Evolutionary conservation across 2,329 filamentous ascomycete genomes (phyloP), one percentile per base, ranked within the genome.

Genomic region (Diaporthe ilicicola): DNA sequence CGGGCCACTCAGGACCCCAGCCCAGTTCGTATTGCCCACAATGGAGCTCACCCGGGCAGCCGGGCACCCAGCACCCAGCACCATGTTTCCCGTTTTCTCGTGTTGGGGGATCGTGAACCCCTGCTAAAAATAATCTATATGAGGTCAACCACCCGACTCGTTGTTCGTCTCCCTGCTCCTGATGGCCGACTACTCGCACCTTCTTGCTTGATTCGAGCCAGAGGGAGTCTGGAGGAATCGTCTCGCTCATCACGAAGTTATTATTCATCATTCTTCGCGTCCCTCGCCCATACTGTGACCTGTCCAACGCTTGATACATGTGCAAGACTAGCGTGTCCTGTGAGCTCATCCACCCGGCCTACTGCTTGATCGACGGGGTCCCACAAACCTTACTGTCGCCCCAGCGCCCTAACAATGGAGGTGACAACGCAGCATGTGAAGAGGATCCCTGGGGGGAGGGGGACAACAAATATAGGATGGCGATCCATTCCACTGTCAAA

Each of bases 51-150:
- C 59, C 56, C 29, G 56, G n/a, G n/a, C n/a, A n/a, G n/a, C n/a
- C n/a, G n/a, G n/a, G n/a, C 59, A 64, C 59, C 56, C 29, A 39
- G 34, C 56, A 32, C 27, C 59, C 59, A 72, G 56, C 62, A 48
- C 62, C 42, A 39, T 72, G 71, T 62, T 62, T 71, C 69, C 70
- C 64, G 50, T 53, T 71, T 71, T 73, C 71, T 73, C 71, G 71
- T 73, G 71, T 73, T 73, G 70, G 42, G 62, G 44, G 22, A 55
- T 37, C 54, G 51, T 53, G 59, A 65, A 70, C 46, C 69, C 55
- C 71, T 51, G 69, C 66, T 73, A 73, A 73, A 73, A 73, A 73
- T 73, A 71, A 71, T 61, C 32, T 70, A 67, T 27, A 69, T 70
- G 70, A 66, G 59, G 32, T 72, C 59, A 62, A 70, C 67, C 59